phyloP scores from a whole-genome alignment of 2,329 filamentous ascomycete species.

The Epichloe aotearoae region DNA sequence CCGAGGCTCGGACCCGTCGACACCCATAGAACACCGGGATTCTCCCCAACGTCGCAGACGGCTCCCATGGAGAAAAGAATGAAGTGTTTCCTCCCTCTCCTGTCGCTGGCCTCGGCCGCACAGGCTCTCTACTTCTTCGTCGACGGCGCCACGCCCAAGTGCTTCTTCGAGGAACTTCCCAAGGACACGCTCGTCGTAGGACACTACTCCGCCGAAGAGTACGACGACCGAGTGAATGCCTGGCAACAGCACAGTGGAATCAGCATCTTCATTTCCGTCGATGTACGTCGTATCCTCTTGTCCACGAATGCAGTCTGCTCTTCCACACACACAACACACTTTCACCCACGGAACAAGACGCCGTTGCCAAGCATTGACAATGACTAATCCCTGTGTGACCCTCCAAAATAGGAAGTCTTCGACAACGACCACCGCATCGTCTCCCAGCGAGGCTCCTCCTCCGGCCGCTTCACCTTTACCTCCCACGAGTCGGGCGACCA shows the following conservation, averaged over 20 bases:
- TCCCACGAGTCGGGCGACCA: constrained; percentile 92
- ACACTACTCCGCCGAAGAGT: constrained; percentile 79
- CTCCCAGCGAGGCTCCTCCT: constrained; percentile 61
- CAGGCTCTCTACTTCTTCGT: constrained; percentile 94
- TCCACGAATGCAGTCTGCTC: background rate
- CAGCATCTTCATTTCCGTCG: constrained; percentile 81
- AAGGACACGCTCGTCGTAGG: constrained; percentile 96
- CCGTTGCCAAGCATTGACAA: background rate
- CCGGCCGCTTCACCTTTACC: constrained; percentile 88
- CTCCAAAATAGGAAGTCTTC: constrained; percentile 58
- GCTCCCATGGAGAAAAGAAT: constrained; percentile 24
- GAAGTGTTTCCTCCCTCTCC: constrained; percentile 49
- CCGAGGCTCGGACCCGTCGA: no score
- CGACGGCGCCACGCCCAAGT: constrained; percentile 74
- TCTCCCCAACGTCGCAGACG: no score
- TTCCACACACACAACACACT: background rate
- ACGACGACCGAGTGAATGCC: constrained; percentile 51
- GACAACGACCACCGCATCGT: constrained; percentile 97
- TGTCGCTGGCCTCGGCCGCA: constrained; percentile 51
- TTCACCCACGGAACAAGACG: background rate
- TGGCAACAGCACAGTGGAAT: constrained; percentile 66
- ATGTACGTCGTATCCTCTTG: constrained; percentile 36
- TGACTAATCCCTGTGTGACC: background rate
- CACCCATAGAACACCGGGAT: no score
- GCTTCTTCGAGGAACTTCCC: constrained; percentile 95